These are phyloP conservation scores for Colletotrichum sansevieriae DNA, from an alignment of 2,329 filamentous ascomycete species.

Conservation along the genomic window DNA sequence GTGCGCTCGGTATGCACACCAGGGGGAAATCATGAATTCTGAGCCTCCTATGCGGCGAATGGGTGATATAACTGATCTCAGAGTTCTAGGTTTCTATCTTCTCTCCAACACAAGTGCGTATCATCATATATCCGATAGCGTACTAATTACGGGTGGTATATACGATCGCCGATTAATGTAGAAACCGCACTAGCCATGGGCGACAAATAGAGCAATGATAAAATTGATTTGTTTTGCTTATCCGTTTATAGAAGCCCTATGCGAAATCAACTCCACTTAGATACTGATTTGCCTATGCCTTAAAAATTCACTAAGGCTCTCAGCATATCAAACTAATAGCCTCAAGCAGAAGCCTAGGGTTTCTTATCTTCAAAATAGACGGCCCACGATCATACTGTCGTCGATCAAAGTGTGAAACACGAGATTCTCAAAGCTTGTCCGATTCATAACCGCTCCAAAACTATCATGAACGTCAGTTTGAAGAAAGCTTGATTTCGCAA, in stretches of 20 bases:
- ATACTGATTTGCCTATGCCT: no score
- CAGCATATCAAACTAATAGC: no score
- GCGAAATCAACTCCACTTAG: no score
- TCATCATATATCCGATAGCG: constrained; percentile 51
- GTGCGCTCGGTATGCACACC: constrained; percentile 45
- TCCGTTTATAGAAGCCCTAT: no score
- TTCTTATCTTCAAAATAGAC: neutral
- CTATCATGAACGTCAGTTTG: neutral
- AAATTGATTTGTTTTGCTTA: no score
- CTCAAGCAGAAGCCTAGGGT: no score
- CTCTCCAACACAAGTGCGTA: constrained; percentile 55
- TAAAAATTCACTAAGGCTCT: no score
- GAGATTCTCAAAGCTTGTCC: constrained; percentile 12
- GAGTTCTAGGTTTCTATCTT: constrained; percentile 56
- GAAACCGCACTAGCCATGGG: neutral
- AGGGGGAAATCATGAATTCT: constrained; percentile 52
- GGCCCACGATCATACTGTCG: no score
- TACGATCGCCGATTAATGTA: constrained; percentile 45
- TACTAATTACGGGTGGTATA: constrained; percentile 52
- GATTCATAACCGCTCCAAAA: constrained; percentile 33
- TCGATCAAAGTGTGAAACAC: constrained; percentile 16
- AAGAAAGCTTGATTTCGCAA: neutral
- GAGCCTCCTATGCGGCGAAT: constrained; percentile 56
- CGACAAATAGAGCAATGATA: no score
- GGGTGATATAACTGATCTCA: constrained; percentile 52